A percentile compares a stretch with the other conserved stretches of the same genome.
Conservation (phyloP, 2,329 filamentous ascomycete genomes). For the Diplodia corticola region DNA sequence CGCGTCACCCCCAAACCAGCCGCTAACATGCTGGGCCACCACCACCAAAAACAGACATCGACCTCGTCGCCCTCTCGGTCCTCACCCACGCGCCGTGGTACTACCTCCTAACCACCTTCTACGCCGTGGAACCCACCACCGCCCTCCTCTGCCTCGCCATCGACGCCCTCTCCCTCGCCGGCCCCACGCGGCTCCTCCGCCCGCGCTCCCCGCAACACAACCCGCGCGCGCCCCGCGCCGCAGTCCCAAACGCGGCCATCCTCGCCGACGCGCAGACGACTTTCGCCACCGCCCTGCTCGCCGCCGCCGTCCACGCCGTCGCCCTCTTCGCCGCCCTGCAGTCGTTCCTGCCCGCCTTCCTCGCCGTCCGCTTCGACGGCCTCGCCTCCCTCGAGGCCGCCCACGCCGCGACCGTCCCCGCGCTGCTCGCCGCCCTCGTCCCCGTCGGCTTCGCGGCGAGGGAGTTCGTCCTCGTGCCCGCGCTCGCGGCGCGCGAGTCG, state of each 20-base stretch:
- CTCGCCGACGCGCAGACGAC: conserved; percentile 39
- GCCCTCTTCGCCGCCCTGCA: conserved; percentile 68
- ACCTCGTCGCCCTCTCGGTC: conserved; percentile 50
- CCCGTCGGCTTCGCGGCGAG: conserved; percentile 71
- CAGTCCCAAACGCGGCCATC: conserved; percentile 45
- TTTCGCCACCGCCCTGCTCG: conserved; percentile 65
- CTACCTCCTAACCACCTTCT: conserved; percentile 77
- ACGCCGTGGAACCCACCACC: conserved; percentile 64
- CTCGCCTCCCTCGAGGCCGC: conserved; percentile 69
- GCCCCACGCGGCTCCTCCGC: conserved; percentile 76
- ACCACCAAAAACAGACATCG: conserved; percentile 40
- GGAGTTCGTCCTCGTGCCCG: conserved; percentile 75
- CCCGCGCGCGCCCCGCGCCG: conserved; percentile 44
- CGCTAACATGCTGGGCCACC: too few species aligned
- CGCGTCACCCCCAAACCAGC: too few species aligned
- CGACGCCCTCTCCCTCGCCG: conserved; percentile 66
- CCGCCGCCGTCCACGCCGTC: conserved; percentile 73
- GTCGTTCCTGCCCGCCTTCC: conserved; percentile 67
- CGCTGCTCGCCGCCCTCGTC: conserved; percentile 56
- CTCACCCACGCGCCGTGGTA: conserved; percentile 74
- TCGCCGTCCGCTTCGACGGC: conserved; percentile 74
- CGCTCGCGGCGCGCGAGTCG: conserved; percentile 55
- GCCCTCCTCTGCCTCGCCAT: conserved; percentile 64
- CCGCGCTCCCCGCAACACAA: conserved; percentile 65
- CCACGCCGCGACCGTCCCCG: conserved; percentile 59